Percentiles rank a stretch among this genome's conserved stretches.
phyloP scores from a whole-genome alignment of 345 rosid genomes.

The Linum lewisii region DNA sequence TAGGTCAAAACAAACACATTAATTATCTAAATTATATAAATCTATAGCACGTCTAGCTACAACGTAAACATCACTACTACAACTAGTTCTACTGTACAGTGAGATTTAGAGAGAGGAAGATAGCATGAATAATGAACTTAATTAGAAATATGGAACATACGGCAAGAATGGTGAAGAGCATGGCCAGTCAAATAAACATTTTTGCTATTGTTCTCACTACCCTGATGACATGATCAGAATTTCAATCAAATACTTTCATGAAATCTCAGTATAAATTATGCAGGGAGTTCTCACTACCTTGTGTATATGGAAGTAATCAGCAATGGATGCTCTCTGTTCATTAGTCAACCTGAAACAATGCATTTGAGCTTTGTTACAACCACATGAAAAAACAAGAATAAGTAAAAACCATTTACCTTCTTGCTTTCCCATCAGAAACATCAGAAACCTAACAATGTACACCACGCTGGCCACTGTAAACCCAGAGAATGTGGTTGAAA shows the following conservation, averaged over 20 bases:
- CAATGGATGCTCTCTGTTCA: slow-evolving; percentile 1
- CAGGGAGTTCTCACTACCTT: too few relatives aligned
- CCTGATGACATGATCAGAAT: slow-evolving; percentile 31
- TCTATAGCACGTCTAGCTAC: too few relatives aligned
- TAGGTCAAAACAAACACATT: too few relatives aligned
- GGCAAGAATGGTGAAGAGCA: slow-evolving; percentile 81
- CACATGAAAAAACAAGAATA: background rate
- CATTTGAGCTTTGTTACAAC: slow-evolving; percentile 6
- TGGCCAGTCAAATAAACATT: slow-evolving; percentile 58
- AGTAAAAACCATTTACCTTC: slow-evolving; percentile 42
- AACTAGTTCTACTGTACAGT: too few relatives aligned
- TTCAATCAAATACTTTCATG: slow-evolving; percentile 5
- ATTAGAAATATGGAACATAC: slow-evolving; percentile 35
- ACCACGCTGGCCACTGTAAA: slow-evolving; percentile 88
- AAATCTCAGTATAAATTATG: background rate
- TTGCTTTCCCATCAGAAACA: slow-evolving; percentile 85
- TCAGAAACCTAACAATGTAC: slow-evolving; percentile 99
- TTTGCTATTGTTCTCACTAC: slow-evolving; percentile 71
- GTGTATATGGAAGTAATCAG: slow-evolving; percentile 72
- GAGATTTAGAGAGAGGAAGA: too few relatives aligned
- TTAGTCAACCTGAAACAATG: slow-evolving; percentile 36
- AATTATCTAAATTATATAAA: too few relatives aligned
- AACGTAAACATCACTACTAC: too few relatives aligned
- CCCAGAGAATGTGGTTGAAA: slow-evolving; percentile 88
- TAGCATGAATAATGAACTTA: too few relatives aligned